Evolutionary conservation across 805 yeast species (phyloP).

Genomic region (Ogataea corticis): DNA sequence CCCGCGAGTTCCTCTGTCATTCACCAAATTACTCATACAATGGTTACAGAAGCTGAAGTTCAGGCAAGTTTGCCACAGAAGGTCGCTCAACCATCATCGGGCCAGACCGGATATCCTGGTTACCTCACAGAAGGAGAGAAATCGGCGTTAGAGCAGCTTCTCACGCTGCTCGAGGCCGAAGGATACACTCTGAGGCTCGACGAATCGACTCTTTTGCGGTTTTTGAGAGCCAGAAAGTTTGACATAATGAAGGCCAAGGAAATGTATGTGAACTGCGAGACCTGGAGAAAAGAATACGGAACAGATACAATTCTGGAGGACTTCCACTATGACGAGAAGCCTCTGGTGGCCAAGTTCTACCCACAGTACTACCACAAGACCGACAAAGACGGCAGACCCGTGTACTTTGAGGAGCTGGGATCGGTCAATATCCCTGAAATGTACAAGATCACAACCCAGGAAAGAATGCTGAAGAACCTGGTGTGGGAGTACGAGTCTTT

Average conservation of each 20-base stretch:
- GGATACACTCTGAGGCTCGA: constrained; percentile 82
- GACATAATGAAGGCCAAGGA: constrained; percentile 74
- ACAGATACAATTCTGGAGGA: constrained; percentile 83
- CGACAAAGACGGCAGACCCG: constrained; percentile 96
- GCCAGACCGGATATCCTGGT: constrained; percentile 79
- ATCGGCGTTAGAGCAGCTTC: constrained; percentile 56
- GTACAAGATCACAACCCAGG: constrained; percentile 92
- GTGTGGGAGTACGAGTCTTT: constrained; percentile 98
- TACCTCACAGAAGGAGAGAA: constrained; percentile 70
- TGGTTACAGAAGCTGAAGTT: constrained; percentile 30
- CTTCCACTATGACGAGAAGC: constrained; percentile 92
- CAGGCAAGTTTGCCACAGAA: constrained; percentile 38
- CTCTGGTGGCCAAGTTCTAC: constrained; percentile 81
- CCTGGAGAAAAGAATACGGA: constrained; percentile 88
- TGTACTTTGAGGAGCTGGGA: constrained; percentile 92
- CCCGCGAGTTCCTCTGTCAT: too few relatives aligned
- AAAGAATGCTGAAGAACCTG: constrained; percentile 91
- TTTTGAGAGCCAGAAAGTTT: constrained; percentile 93
- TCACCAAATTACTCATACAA: constrained; percentile 1
- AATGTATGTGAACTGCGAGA: constrained; percentile 86
- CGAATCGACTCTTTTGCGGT: constrained; percentile 81
- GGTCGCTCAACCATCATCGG: constrained; percentile 52
- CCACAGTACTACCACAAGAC: constrained; percentile 98
- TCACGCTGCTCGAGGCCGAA: constrained; percentile 53
- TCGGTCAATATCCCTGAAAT: constrained; percentile 84